Evolutionary conservation across 2,329 filamentous ascomycete genomes (phyloP), one percentile per base, ranked within the genome.

Genomic region (Fusarium tricinctum): DNA sequence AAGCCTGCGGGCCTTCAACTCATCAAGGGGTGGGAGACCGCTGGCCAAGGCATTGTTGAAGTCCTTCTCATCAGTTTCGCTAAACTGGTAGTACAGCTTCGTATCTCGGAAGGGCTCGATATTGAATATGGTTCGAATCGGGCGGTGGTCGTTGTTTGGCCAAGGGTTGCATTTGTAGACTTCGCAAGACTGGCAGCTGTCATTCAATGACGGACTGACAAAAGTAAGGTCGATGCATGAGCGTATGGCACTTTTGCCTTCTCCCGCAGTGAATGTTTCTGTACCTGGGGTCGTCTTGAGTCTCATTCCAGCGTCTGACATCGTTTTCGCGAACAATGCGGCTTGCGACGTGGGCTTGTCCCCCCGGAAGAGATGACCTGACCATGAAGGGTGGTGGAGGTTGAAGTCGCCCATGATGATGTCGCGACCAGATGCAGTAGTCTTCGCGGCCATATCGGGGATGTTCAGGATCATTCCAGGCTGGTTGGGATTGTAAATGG

Each of bases 381-480:
- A 20, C 58, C 62, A 66, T 6, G 20, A n/a, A 3, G 14, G 2
- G 14, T 66, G 26, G 13, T 54, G 44, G 4, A 63, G 22, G 12
- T 66, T 66, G 39, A 58, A 63, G 19, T 63, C 53, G 4, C 62
- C 52, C 38, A 63, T 39, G 0, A 66, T 22, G 6, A 63, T 42
- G 30, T 63, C 48, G 3, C 30, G 32, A 9, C 19, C 17, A 3
- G 26, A 26, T 2, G 5, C 9, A 1, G 45, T 66, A 2, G 43
- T 54, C 9, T 19, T 47, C 6, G 6, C 23, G 8, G 54, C 14
- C 22, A 66, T 8, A 2, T 20, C 12, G 14, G 53, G 10, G 1
- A 58, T 22, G 8, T 54, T 15, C 8, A 58, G 3, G 8, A 6
- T 20, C 13, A 7, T 10, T 5, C 26, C 4, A 7, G 43, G 9